Evolutionary conservation across 768 basidiomycete species (phyloP).

Genomic region (Peribolospora baueri): DNA sequence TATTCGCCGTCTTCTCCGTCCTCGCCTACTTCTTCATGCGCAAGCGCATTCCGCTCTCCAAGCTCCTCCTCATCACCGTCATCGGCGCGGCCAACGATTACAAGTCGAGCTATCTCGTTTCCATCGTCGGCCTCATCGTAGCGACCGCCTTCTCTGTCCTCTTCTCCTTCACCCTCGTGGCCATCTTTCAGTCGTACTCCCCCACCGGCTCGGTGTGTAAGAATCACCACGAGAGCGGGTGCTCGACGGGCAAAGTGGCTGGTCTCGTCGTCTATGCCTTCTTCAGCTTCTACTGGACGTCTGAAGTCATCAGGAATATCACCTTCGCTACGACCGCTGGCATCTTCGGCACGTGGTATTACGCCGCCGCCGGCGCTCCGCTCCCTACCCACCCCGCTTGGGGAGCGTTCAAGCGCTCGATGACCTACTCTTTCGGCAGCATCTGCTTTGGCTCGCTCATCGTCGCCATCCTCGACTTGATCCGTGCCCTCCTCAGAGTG

Average conservation of each 20-base stretch:
- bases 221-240: conserved; percentile 2
- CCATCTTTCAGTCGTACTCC: conserved; percentile 1
- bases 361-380: not conserved
- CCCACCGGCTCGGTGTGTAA: not conserved
- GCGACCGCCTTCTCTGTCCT: conserved; percentile 9
- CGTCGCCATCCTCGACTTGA: conserved; percentile 14
- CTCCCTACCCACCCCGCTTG: conserved; percentile 3
- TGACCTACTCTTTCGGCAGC: conserved; percentile 14
- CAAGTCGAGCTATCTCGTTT: conserved; percentile 11
- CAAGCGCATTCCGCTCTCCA: conserved; percentile 7
- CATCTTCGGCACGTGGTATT: conserved; percentile 10
- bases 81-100: conserved; percentile 1
- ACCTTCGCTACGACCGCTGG: conserved; percentile 12
- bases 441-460: conserved; percentile 13
- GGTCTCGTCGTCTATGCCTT: conserved; percentile 11
- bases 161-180: conserved; percentile 10
- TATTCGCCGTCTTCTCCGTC: conserved; percentile 13
- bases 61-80: conserved; percentile 8
- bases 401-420: conserved; percentile 11
- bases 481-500: conserved; percentile 10
- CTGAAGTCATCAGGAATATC: conserved; percentile 11
- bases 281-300: conserved; percentile 8
- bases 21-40: conserved; percentile 11
- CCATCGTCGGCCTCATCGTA: conserved; percentile 8
- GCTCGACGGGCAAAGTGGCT: conserved; percentile 1